Evolutionary conservation across 495 filamentous ascomycete species (phyloP).

Genomic region (Lasiosphaeria ovina): DNA sequence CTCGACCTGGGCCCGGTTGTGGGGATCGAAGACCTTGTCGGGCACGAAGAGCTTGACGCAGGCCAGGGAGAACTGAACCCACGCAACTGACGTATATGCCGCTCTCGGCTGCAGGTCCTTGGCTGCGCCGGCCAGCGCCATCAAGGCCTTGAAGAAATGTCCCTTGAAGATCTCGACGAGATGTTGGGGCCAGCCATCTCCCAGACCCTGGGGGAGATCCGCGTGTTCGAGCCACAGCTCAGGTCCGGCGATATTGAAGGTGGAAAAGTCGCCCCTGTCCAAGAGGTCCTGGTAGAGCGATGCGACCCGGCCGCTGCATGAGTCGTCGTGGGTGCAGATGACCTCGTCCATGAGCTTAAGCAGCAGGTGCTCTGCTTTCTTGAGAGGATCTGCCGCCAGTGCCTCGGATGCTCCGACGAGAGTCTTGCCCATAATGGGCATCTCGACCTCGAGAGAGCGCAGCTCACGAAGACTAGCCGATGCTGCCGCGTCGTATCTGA

Average conservation of each 20-base stretch:
- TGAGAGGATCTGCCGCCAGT: conserved; percentile 47
- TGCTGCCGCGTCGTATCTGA: conserved; percentile 52
- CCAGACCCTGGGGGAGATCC: conserved; percentile 8
- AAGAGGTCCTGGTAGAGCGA: conserved; percentile 19
- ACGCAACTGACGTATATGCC: conserved; percentile 52
- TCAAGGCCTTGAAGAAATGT: conserved; percentile 42
- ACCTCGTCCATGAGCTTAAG: conserved; percentile 50
- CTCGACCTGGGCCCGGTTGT: conserved; percentile 70
- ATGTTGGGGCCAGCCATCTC: conserved; percentile 20
- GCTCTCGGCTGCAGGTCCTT: conserved; percentile 25
- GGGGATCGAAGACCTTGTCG: conserved; percentile 81
- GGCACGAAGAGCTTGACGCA: conserved; percentile 80
- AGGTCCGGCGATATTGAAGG: conserved; percentile 14
- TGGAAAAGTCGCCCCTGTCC: conserved; percentile 5
- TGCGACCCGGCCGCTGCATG: conserved; percentile 10
- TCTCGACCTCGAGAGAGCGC: conserved; percentile 62
- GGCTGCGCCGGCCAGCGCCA: conserved; percentile 33
- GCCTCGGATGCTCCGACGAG: conserved; percentile 47
- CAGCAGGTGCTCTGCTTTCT: conserved; percentile 47
- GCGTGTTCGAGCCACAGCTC: conserved; percentile 26
- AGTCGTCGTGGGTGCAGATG: conserved; percentile 38
- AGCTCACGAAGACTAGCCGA: conserved; percentile 60
- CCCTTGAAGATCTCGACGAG: conserved; percentile 29
- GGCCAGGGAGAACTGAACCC: conserved; percentile 63
- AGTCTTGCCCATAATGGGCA: conserved; percentile 57